These are phyloP conservation scores for Arthrobotrys sphaeroides DNA, from an alignment of 2,329 filamentous ascomycete genomes.

Conservation along the genomic window DNA sequence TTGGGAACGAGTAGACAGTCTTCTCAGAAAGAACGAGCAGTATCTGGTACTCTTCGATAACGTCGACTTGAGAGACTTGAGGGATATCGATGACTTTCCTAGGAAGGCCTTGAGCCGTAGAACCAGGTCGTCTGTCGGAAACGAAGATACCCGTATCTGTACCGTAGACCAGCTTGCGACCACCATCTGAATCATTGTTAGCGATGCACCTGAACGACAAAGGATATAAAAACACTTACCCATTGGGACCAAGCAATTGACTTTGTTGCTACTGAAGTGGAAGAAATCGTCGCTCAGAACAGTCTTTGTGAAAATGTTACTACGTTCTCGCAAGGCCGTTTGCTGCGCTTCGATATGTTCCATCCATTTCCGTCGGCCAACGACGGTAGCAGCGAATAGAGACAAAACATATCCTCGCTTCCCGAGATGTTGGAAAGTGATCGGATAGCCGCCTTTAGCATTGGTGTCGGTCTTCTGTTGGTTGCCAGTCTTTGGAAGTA, in stretches of 20 bases:
- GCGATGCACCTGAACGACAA: not conserved
- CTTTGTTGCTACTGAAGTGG: slow-evolving; percentile 78
- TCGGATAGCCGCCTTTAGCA: slow-evolving; percentile 79
- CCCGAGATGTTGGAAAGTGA: slow-evolving; percentile 94
- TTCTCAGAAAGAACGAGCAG: slow-evolving; percentile 92
- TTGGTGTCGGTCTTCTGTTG: slow-evolving; percentile 63
- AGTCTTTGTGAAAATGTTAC: slow-evolving; percentile 75
- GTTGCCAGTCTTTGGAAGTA: slow-evolving; percentile 73
- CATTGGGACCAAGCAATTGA: slow-evolving; percentile 94
- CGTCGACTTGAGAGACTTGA: slow-evolving; percentile 92
- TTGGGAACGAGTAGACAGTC: slow-evolving; percentile 85
- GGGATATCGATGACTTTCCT: slow-evolving; percentile 85
- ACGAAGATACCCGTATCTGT: slow-evolving; percentile 95
- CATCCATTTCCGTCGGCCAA: slow-evolving; percentile 93
- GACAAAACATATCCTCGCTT: slow-evolving; percentile 95
- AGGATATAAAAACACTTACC: slow-evolving; percentile 66
- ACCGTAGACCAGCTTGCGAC: slow-evolving; percentile 90
- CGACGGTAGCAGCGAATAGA: slow-evolving; percentile 84
- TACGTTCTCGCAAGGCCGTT: slow-evolving; percentile 79
- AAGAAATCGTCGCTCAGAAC: slow-evolving; percentile 87
- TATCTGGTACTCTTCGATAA: slow-evolving; percentile 92
- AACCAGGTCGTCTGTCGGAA: slow-evolving; percentile 88
- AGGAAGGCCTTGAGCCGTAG: slow-evolving; percentile 73
- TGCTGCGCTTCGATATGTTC: slow-evolving; percentile 94
- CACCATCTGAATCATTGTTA: slow-evolving; percentile 74